Evolutionary conservation across 2,329 filamentous ascomycete species (phyloP).

Genomic region (Penicillium brasilianum): DNA sequence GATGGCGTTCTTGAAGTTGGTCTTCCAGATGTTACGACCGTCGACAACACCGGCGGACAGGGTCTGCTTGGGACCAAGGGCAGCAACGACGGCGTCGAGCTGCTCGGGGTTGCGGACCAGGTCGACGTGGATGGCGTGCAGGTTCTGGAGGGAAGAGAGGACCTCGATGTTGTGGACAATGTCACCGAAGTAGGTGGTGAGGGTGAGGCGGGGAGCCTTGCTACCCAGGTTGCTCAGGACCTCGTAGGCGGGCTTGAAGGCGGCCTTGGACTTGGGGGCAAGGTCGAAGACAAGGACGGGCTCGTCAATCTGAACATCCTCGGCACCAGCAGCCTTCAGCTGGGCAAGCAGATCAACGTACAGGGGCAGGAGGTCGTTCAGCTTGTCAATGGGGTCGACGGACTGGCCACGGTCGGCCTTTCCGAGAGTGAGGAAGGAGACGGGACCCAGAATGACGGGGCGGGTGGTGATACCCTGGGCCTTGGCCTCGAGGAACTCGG

Average conservation of each 20-base stretch:
- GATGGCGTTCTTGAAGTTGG: slow-evolving; percentile 95
- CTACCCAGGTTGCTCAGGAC: slow-evolving; percentile 73
- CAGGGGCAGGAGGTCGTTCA: slow-evolving; percentile 90
- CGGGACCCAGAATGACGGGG: slow-evolving; percentile 91
- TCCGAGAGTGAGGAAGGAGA: slow-evolving; percentile 95
- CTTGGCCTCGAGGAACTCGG: slow-evolving; percentile 96
- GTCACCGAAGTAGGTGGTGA: slow-evolving; percentile 99
- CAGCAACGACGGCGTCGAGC: slow-evolving; percentile 80
- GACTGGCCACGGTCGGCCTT: slow-evolving; percentile 97
- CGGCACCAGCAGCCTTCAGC: slow-evolving; percentile 94
- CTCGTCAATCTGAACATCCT: slow-evolving; percentile 98
- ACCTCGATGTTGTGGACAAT: slow-evolving; percentile 98
- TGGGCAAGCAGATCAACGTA: slow-evolving; percentile 91
- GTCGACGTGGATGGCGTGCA: slow-evolving; percentile 90
- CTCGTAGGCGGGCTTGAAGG: slow-evolving; percentile 98
- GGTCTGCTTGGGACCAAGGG: slow-evolving; percentile 85
- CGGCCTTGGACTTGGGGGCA: slow-evolving; percentile 84
- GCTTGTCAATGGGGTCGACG: slow-evolving; percentile 89
- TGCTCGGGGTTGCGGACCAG: slow-evolving; percentile 98
- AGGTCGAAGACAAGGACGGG: slow-evolving; percentile 96
- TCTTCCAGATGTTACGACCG: slow-evolving; percentile 99
- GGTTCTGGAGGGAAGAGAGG: slow-evolving; percentile 71
- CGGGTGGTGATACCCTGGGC: slow-evolving; percentile 91
- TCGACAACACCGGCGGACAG: slow-evolving; percentile 97
- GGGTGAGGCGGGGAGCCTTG: slow-evolving; percentile 83